Evolutionary conservation across 495 filamentous ascomycete species (phyloP).

Genomic region (Lasiosphaeriaceae sp.): DNA sequence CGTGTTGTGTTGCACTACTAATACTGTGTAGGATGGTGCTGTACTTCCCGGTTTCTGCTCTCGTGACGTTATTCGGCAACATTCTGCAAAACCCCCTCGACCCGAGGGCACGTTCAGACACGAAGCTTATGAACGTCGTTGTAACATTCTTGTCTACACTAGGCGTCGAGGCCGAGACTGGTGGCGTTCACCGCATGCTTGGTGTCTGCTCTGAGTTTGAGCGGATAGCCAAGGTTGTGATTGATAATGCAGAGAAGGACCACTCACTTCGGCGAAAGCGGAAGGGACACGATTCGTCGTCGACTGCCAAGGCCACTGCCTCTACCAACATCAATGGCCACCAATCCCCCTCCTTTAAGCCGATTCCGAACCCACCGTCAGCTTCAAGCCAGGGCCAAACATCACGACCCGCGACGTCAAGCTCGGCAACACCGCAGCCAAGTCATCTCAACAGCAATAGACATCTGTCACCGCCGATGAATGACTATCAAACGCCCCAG

Average conservation of each 20-base stretch:
- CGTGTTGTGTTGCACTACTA: constrained; percentile 5
- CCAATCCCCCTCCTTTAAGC: constrained; percentile 29
- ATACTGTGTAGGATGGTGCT: constrained; percentile 72
- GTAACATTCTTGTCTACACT: constrained; percentile 76
- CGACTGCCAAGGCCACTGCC: constrained; percentile 14
- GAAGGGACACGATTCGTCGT: constrained; percentile 53
- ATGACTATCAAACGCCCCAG: constrained; percentile 33
- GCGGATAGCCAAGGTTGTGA: constrained; percentile 84
- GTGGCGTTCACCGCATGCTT: constrained; percentile 88
- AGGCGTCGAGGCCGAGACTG: constrained; percentile 74
- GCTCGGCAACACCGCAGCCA: constrained; percentile 34
- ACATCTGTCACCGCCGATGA: constrained; percentile 39
- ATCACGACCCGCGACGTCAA: constrained; percentile 29
- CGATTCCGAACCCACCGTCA: constrained; percentile 20
- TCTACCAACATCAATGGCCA: constrained; percentile 20
- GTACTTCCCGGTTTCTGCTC: constrained; percentile 93
- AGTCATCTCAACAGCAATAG: constrained; percentile 21
- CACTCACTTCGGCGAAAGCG: constrained; percentile 72
- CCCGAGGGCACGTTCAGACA: constrained; percentile 78
- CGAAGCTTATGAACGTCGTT: constrained; percentile 86
- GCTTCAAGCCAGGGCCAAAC: constrained; percentile 23
- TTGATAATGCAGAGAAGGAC: constrained; percentile 87
- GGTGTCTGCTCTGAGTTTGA: constrained; percentile 92
- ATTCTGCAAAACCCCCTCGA: constrained; percentile 96
- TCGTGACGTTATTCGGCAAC: constrained; percentile 95